These are phyloP conservation scores for Leishmania tropica DNA, from an alignment of 208 protist species.

Conservation along the genomic window DNA sequence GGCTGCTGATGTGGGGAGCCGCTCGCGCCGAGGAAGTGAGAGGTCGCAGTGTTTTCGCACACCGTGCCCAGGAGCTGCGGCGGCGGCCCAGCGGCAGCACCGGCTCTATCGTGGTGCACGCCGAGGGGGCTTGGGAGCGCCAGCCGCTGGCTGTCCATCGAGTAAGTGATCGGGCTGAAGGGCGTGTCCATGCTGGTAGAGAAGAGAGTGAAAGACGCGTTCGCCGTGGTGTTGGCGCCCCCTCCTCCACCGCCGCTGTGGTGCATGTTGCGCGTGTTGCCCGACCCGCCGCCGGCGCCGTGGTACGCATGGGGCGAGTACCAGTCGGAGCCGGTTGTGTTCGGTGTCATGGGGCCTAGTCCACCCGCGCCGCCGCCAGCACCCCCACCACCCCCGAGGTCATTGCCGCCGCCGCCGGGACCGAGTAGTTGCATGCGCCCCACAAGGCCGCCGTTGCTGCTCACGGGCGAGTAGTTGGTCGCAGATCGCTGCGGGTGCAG, in stretches of 20 bases:
- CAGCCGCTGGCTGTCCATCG: constrained; percentile 55
- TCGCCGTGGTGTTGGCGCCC: constrained; percentile 19
- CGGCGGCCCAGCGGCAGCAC: constrained; percentile 8
- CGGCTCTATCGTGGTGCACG: constrained; percentile 10
- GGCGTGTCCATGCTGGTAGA: constrained; percentile 79
- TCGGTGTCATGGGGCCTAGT: constrained; percentile 18
- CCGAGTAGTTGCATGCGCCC: constrained; percentile 22
- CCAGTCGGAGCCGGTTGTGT: constrained; percentile 22
- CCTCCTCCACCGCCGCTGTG: not conserved
- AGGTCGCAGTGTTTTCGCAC: constrained; percentile 2
- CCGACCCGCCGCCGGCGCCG: constrained; percentile 1
- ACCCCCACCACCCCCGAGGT: constrained; percentile 1
- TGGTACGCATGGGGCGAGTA: constrained; percentile 20
- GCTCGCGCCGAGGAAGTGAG: constrained; percentile 1
- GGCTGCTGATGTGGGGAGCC: not conserved
- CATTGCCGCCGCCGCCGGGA: constrained; percentile 9
- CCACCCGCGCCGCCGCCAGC: not conserved
- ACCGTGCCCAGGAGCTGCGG: constrained; percentile 21
- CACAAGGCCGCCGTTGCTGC: constrained; percentile 13
- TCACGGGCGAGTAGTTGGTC: constrained; percentile 25
- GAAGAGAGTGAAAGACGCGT: constrained; percentile 75
- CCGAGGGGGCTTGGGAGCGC: constrained; percentile 18
- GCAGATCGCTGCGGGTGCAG: constrained; percentile 30
- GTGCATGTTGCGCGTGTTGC: not conserved
- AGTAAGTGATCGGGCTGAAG: constrained; percentile 90